Percentiles rank a stretch among this genome's conserved stretches.
Evolutionary conservation across 1,139 yeast species (phyloP).

Genomic region (Yamadazyma friedrichii): DNA sequence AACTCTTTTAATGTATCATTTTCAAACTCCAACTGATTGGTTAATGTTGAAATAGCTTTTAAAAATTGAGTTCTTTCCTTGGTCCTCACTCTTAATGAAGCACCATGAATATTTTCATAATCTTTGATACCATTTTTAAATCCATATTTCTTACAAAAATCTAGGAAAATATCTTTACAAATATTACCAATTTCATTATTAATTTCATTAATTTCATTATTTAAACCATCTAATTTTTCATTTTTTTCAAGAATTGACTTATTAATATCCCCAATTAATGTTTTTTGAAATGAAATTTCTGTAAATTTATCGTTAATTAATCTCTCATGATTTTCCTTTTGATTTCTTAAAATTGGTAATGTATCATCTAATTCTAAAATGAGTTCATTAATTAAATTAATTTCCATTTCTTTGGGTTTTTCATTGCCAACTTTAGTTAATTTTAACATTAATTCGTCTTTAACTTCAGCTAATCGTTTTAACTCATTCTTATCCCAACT

Average conservation of each 20-base stretch:
- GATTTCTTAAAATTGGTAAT: slow-evolving; percentile 51
- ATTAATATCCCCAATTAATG: slow-evolving; percentile 19
- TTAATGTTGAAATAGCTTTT: slow-evolving; percentile 59
- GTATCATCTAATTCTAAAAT: slow-evolving; percentile 55
- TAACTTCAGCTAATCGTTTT: slow-evolving; percentile 52
- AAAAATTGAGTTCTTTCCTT: slow-evolving; percentile 63
- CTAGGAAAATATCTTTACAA: slow-evolving; percentile 47
- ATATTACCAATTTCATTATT: slow-evolving; percentile 30
- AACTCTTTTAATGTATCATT: slow-evolving; percentile 54
- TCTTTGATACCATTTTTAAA: slow-evolving; percentile 56
- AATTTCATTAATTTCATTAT: slow-evolving; percentile 24
- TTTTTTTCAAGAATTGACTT: slow-evolving; percentile 20
- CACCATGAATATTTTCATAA: slow-evolving; percentile 68
- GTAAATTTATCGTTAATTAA: slow-evolving; percentile 49
- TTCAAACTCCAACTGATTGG: slow-evolving; percentile 66
- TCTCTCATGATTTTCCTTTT: slow-evolving; percentile 50
- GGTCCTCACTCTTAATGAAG: slow-evolving; percentile 55
- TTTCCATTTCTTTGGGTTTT: slow-evolving; percentile 55
- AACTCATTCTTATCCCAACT: slow-evolving; percentile 80
- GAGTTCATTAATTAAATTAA: slow-evolving; percentile 57
- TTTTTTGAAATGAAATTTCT: slow-evolving; percentile 55
- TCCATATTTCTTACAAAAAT: slow-evolving; percentile 54
- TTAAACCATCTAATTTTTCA: slow-evolving; percentile 27
- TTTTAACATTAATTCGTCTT: slow-evolving; percentile 59
- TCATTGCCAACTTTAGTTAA: slow-evolving; percentile 49